Evolutionary conservation across 352 stramenopile species (phyloP), one percentile per base, ranked within the genome.

Genomic region (Globisporangium perplexum): DNA sequence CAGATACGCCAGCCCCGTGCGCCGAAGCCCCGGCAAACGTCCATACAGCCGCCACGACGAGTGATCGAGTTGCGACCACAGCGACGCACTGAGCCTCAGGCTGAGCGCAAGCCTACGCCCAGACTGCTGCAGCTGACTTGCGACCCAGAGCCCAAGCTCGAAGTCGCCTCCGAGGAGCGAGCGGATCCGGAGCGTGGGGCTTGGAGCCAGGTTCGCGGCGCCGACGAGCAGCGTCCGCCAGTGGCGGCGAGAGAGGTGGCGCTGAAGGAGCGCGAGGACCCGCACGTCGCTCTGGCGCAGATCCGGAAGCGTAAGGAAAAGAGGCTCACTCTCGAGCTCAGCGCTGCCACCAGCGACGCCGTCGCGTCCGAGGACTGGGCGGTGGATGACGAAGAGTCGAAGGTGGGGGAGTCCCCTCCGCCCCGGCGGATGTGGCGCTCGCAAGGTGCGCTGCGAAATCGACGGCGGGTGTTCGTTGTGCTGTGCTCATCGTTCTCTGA

Each of bases 21-120:
- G 26, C 33, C 4, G 33, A 11, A 17, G 33, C 12, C 12, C 4
- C 33, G 11, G 14, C 33, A 18, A 39, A 3, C 14, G 15, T 3
- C 5, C 18, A 18, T 11, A 5, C 33, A 39, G 12, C 33, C 14
- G 33, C 33, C 12, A 6, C 11, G 33, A 18, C 12, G 4, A 39
- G 11, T 18, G 15, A 18, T 1, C 14, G 12, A 39, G 14, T 4
- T 7, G 33, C 3, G 7, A 12, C 33, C 11, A 12, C 31, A 11
- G 31, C 14, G 10, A 38, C 31, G 4, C 8, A 6, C 18, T 5
- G 4, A 39, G 69, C 49, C 15, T 55, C 62, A 12, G 26, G 22
- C 26, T 7, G 2, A 24, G 18, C 24, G n/a, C 5, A 47, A 28
- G 7, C 20, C 7, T 11, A 24, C 5, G 11, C 20, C 7, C 11